Base-by-base conservation (phyloP, 805 yeast genomes). In the Yarrowia osloensis region DNA sequence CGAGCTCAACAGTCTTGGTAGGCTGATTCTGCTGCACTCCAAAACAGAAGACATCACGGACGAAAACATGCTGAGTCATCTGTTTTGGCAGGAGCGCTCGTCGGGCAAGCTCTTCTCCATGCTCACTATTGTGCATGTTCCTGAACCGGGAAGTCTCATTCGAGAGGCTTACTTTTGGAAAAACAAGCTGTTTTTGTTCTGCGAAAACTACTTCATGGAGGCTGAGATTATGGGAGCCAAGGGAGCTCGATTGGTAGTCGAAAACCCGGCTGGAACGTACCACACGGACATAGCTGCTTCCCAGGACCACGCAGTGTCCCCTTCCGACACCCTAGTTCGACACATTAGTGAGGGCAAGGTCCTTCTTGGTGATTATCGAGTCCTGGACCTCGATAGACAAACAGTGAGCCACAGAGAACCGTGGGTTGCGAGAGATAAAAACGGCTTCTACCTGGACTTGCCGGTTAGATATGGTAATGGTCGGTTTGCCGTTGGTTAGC, bases 91-190 rank as follows among this genome's bases (percentile, higher is more conserved):
- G 3, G 63, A 57, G 8, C 2, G 6, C 15, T 8, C 6, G 0
- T 22, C 49, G 2, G 37, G n/a, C 19, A 40, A 12, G 7, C n/a
- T 57, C 9, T 15, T 26, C 15, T 28, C 13, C n/a, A 21, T 57
- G 19, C 24, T 57, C 9, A 57, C 44, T 4, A 39, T 57, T 6
- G 28, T 39, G 2, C 63, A 57, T 19, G 49, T 39, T 2, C 35
- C 35, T 9, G 49, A 26, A 13, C 19, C n/a, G 3, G 63, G 49
- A 19, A 57, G 49, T 28, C 2, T 29, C 35, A 26, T 57, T 19
- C 37, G 42, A 9, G 63, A 57, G 11, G 63, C 63, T n/a, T 57
- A 57, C 49, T 40, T 57, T 24, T 40, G 47, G 47, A 40, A 57
- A 37, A 57, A 57, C 49, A 57, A 57, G 39, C 2, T 57, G 28